Evolutionary conservation across 441 rosid species (phyloP), one percentile per base, ranked within the genome.

Genomic region (Mallotus repandus): DNA sequence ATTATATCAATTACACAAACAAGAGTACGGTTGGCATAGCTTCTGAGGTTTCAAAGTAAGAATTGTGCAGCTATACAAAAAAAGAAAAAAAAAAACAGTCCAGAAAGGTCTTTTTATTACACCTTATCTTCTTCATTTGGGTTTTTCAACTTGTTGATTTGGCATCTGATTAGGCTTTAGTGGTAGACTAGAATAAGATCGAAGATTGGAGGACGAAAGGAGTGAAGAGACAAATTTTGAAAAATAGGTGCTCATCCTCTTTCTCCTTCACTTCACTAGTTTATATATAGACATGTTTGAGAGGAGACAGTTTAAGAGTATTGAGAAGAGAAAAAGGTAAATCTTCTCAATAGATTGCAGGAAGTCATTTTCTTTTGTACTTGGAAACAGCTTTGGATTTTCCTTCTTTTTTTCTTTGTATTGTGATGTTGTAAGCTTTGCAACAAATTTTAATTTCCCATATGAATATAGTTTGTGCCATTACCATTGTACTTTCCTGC

Each of bases 181-280:
- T 52, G 69, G 74, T 78, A 79, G 83, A 72, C 65, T 62, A 72
- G 32, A 81, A 82, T 83, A 88, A 86, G 85, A 25, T 53, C 45
- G 74, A 80, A 81, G 80, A 75, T 78, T 69, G 81, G 84, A 83
- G 91, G 97, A 80, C 38, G 82, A 86, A 89, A 89, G 88, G 93
- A 89, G 98, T 48, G 91, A 86, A 92, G 93, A 82, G 96, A 88
- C 88, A 10, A 19, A n/a, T 74, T 7, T 45, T 0, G 7, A 6
- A 63, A 70, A 74, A 68, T 16, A 66, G 75, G 95, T 87, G 97
- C 97, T 95, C 98, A 93, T 95, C 99, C 99, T 91, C 96, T 93
- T 89, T 91, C 91, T 80, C 89, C 88, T 82, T 87, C 74, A 64
- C 79, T 65, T 84, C 77, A 54, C 45, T 63, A 66, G 60, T 16